Evolutionary conservation across 148 eudicot species (phyloP), one percentile per base, ranked within the genome.

Genomic region (Polygonum maritimum): DNA sequence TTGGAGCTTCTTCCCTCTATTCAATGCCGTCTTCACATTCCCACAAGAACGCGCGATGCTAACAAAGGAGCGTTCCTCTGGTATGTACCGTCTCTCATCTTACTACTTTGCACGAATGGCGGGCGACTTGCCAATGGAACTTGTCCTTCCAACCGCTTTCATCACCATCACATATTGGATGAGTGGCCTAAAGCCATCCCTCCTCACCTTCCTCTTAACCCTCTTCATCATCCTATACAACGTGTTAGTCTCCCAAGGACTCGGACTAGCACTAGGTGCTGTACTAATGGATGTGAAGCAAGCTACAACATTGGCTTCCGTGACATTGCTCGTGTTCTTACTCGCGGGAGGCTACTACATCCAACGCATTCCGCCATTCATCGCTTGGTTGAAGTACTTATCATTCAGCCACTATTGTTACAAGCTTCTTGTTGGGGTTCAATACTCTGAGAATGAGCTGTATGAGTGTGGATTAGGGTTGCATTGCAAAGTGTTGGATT

Each of bases 1-100:
- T 79, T 94, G 98, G 98, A 92, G 97, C 3, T 89, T 94, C 85
- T 94, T 88, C 85, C 98, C 98, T 0, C 81, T 91, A 7, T 88
- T 84, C 91, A 87, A 85, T 5, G 91, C 97, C 70, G 85, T 90
- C 2, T 94, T 94, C 47, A 85, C 90, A 36, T 94, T 91, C 82
- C 98, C 98, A 1, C 97, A 85, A 87, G 98, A 94, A 55, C 75
- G 91, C 15, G 87, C 92, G 7, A 91, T 94, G 86, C 83, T 94
- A 36, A 78, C 54, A 55, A 84, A 83, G 48, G 98, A 94, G 51
- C 83, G 90, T 0, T 85, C 90, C 54, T 91, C 95, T 0, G 85
- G 89, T 16, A 89, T 94, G 98, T 94, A 94, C 76, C 85, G 90
- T 9, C 93, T 94, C 74, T 91, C 97, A 40, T 84, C 98, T 65